A percentile compares a stretch with the other conserved stretches of the same genome.
phyloP scores from a whole-genome alignment of 306 rosid genomes.

The Coriaria nepalensis region DNA sequence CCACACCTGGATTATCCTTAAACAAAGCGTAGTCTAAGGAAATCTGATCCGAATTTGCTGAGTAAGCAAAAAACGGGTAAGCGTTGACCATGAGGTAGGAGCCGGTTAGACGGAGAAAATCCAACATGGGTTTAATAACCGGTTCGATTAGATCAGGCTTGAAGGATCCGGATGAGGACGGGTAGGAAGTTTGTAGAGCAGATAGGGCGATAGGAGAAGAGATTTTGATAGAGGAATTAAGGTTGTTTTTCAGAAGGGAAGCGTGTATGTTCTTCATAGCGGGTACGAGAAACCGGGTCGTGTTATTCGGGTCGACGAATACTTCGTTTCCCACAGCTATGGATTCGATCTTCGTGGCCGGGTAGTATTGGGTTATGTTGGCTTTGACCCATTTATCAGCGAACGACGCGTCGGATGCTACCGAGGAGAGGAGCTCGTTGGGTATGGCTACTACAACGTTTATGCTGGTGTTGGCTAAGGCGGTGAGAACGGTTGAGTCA shows the following conservation, averaged over 20 bases:
- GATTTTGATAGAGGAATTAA: conserved; percentile 34
- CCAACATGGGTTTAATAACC: conserved; percentile 58
- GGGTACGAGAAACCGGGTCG: conserved; percentile 47
- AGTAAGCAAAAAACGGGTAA: conserved; percentile 71
- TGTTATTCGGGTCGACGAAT: conserved; percentile 54
- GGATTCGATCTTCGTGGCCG: conserved; percentile 56
- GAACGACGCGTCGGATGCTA: conserved; percentile 42
- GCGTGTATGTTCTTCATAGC: conserved; percentile 60
- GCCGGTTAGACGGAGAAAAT: conserved; percentile 32
- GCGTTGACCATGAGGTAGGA: conserved; percentile 67
- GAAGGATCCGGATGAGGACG: conserved; percentile 69
- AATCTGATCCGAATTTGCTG: conserved; percentile 30
- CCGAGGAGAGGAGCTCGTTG: conserved; percentile 54
- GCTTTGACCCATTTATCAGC: conserved; percentile 68
- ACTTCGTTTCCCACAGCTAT: conserved; percentile 84
- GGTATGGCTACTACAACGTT: conserved; percentile 45
- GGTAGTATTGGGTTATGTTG: conserved; percentile 39
- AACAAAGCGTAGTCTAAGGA: conserved; percentile 50
- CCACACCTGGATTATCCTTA: conserved; percentile 39
- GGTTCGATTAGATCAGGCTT: conserved; percentile 46
- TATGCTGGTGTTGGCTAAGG: conserved; percentile 44
- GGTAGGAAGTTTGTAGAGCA: conserved; percentile 51
- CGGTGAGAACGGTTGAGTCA: conserved; percentile 40
- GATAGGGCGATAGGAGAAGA: conserved; percentile 64
- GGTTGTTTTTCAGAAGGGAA: conserved; percentile 26